Evolutionary conservation across 352 stramenopile genomes (phyloP), one percentile per base, ranked within the genome.

Genomic region (Pilasporangium apinafurcum): DNA sequence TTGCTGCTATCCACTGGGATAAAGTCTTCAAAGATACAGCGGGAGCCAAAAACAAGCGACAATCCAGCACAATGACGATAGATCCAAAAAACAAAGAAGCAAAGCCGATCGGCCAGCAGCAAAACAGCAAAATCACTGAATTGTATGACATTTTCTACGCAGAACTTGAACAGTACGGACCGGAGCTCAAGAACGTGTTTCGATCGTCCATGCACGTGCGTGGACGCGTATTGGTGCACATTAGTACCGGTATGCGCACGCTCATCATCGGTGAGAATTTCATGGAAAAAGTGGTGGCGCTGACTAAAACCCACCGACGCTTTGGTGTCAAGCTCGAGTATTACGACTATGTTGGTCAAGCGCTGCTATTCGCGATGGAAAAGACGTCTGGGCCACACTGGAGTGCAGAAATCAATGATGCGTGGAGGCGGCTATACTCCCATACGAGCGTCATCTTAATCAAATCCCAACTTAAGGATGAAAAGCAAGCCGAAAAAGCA

Each of bases 261-360:
- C 60, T 80, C n/a, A 51, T 79, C 5, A 38, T 48, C 2, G 53
- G 51, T 4, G 52, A 80, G 20, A 81, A 72, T 12, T 55, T 96
- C 16, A 67, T 71, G 4, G 62, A 85, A 21, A 60, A 83, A 37
- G 61, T 96, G 45, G 49, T 90, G n/a, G 49, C 53, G 41, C 49
- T 75, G 22, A 66, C 89, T 6, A 89, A 68, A 4, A 83, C 72
- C 1, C 87, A 87, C 28, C 68, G 96, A 20, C 86, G 69, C 39
- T 72, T 77, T 35, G 86, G 94, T 26, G 85, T 97, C 16, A 57
- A 96, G 14, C 52, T 84, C 22, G 76, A 94, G 26, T 71, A 83
- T 32, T 96, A 95, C 71, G 93, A 96, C 30, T 65, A 78, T 12
- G 59, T 97, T 12, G 89, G 94, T 2, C 79, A 89, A 35, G 84